Evolutionary conservation across 768 basidiomycete genomes (phyloP).

Genomic region (Antrodiella citrinella): DNA sequence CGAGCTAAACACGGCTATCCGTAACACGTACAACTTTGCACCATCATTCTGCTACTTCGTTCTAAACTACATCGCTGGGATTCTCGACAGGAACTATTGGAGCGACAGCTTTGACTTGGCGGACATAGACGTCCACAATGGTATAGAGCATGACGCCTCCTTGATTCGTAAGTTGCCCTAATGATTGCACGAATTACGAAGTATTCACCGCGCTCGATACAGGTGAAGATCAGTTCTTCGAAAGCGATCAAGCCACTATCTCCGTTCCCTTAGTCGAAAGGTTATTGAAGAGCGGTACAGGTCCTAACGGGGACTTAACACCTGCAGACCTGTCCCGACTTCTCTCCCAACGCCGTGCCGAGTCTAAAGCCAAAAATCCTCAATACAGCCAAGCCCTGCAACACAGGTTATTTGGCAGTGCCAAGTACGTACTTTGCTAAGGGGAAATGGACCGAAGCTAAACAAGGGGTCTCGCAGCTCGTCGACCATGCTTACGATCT

Average conservation of each 20-base stretch:
- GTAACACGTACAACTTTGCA: constrained; percentile 60
- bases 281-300: constrained; percentile 50
- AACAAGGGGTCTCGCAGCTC: constrained; percentile 36
- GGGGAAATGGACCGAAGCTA: neutral
- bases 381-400: constrained; percentile 40
- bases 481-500: constrained; percentile 54
- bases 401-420: constrained; percentile 58
- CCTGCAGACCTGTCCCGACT: constrained; percentile 48
- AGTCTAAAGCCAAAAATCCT: constrained; percentile 44
- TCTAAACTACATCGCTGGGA: constrained; percentile 48
- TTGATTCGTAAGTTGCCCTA: constrained; percentile 39
- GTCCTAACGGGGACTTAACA: constrained; percentile 43
- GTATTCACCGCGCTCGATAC: neutral
- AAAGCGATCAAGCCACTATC: constrained; percentile 49
- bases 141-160: constrained; percentile 66
- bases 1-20: constrained; percentile 33
- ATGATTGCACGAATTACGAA: no score
- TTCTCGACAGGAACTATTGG: constrained; percentile 48
- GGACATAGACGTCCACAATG: constrained; percentile 67
- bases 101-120: constrained; percentile 54
- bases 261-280: constrained; percentile 39
- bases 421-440: constrained; percentile 43
- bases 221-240: constrained; percentile 46
- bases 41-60: constrained; percentile 62
- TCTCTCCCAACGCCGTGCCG: constrained; percentile 52